A percentile compares a stretch with the other conserved stretches of the same genome.
Conservation (phyloP, 176 grass and related monocot genomes). For the Zoysia pacifica region DNA sequence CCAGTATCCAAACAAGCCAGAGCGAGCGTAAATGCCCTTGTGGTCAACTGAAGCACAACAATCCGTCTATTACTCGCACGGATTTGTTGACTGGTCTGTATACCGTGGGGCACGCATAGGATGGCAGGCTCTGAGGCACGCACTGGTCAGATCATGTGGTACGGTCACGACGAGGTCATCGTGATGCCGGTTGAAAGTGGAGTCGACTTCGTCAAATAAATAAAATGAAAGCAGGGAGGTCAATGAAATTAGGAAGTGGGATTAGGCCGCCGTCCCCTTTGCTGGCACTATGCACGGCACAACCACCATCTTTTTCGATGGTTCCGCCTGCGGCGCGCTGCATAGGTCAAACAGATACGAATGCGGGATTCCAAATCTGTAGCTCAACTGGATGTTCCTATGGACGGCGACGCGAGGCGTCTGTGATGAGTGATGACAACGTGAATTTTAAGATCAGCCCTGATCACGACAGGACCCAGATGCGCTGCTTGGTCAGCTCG, state of each 20-base stretch:
- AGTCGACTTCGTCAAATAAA: neutral
- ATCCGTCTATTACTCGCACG: neutral
- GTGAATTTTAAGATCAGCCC: neutral
- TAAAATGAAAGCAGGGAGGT: neutral
- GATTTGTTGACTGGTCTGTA: neutral
- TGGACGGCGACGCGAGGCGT: no score
- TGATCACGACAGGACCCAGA: neutral
- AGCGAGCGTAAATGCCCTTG: no score
- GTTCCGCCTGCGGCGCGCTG: neutral
- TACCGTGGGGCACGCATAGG: neutral
- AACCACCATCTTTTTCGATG: neutral
- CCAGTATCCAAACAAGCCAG: neutral
- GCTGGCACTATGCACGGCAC: neutral
- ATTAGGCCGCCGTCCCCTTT: slow-evolving; percentile 16
- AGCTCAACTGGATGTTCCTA: no score
- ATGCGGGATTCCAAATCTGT: neutral
- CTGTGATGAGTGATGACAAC: no score
- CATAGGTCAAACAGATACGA: slow-evolving; percentile 24
- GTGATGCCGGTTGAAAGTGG: neutral
- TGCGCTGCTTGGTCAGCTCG: slow-evolving; percentile 25
- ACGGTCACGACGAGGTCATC: neutral
- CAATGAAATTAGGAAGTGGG: slow-evolving; percentile 14
- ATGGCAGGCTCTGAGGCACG: neutral
- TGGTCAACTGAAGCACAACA: neutral
- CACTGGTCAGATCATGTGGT: neutral